Percentiles rank a stretch among this genome's conserved stretches.
phyloP scores from a whole-genome alignment of 1,284 basidiomycete species.

The Papiliotrema laurentii region DNA sequence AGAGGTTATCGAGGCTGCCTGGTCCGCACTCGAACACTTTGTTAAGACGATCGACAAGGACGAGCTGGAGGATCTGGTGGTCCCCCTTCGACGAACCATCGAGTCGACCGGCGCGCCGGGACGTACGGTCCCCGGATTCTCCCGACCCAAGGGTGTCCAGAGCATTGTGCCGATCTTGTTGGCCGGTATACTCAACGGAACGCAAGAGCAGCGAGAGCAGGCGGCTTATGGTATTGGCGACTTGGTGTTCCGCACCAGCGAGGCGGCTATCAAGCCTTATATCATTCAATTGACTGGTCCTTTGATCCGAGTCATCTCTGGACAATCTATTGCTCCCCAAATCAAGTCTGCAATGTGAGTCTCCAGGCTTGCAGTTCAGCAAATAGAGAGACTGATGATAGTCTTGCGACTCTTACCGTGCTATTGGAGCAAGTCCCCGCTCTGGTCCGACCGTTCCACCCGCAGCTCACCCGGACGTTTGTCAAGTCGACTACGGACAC shows the following conservation, averaged over 20 bases:
- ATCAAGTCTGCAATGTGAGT: conserved; percentile 77
- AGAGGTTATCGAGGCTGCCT: conserved; percentile 74
- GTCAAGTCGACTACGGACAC: conserved; percentile 87
- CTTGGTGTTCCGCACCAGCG: conserved; percentile 83
- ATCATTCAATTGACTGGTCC: conserved; percentile 96
- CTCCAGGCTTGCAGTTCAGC: no score
- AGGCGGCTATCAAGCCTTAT: conserved; percentile 88
- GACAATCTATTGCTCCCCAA: conserved; percentile 78
- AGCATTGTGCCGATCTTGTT: conserved; percentile 85
- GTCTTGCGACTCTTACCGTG: conserved; percentile 67
- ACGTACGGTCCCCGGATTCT: conserved; percentile 77
- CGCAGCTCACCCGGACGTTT: conserved; percentile 93
- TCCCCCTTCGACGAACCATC: conserved; percentile 81
- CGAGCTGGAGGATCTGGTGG: conserved; percentile 81
- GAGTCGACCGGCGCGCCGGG: conserved; percentile 80
- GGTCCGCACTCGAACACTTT: conserved; percentile 78
- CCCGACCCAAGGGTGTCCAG: conserved; percentile 81
- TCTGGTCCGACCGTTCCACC: conserved; percentile 97
- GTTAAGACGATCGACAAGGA: conserved; percentile 90
- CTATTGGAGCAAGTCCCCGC: conserved; percentile 79
- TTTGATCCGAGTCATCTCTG: conserved; percentile 86
- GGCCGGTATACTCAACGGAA: conserved; percentile 59
- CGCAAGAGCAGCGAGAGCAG: conserved; percentile 65
- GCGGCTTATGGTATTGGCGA: conserved; percentile 93
- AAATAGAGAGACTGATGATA: conserved; percentile 17